Percentiles rank a stretch among this genome's conserved stretches.
These are phyloP conservation scores for Fomitopsis pulvina DNA, from an alignment of 768 basidiomycete species.

Conservation along the genomic window DNA sequence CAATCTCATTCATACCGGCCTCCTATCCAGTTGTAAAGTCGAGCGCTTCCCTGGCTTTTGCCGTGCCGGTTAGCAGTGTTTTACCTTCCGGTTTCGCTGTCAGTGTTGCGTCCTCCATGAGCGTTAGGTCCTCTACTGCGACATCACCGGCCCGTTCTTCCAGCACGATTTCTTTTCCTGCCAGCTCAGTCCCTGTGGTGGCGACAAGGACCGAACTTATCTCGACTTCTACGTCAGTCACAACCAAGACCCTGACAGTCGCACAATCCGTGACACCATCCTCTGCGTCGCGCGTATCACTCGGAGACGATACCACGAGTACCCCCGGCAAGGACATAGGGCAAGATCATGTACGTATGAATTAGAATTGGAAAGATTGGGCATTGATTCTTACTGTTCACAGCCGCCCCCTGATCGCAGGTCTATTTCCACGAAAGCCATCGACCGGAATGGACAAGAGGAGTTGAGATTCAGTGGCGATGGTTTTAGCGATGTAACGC, in stretches of 20 bases:
- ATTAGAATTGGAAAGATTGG: too few relatives aligned
- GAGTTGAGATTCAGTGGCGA: background rate
- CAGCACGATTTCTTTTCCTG: background rate
- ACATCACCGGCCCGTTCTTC: background rate
- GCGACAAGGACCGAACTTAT: background rate
- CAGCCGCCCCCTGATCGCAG: background rate
- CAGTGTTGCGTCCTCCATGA: background rate
- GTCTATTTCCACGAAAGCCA: background rate
- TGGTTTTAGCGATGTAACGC: background rate
- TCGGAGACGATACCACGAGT: background rate
- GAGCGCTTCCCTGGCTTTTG: background rate
- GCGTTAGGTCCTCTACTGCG: background rate
- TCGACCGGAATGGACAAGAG: background rate
- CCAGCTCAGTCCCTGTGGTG: conserved; percentile 3
- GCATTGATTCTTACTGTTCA: too few relatives aligned
- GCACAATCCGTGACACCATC: background rate
- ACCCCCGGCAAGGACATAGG: too few relatives aligned
- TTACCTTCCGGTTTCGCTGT: background rate
- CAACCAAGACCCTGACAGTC: conserved; percentile 13
- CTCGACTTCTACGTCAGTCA: background rate
- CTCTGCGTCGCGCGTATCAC: background rate
- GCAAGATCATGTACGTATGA: too few relatives aligned
- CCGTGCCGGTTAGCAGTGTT: background rate
- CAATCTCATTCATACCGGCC: conserved; percentile 3
- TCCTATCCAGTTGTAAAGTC: conserved; percentile 6